These are phyloP conservation scores for Carallia pectinifolia DNA, from an alignment of 345 rosid species.

Conservation along the genomic window DNA sequence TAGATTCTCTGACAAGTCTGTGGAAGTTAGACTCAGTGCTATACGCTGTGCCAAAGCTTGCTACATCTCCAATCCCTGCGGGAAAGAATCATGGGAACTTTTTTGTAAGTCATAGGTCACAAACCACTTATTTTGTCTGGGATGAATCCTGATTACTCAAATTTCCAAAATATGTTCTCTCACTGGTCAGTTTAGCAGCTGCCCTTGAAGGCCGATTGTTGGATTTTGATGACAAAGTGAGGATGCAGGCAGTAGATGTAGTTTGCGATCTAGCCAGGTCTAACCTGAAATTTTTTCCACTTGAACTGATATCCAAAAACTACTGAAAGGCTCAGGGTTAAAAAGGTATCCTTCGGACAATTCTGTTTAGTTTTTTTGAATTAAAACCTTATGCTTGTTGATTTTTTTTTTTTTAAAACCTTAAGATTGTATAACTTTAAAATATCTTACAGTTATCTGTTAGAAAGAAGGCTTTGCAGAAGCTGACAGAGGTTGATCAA, in stretches of 20 bases:
- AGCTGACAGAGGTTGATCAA: constrained; percentile 75
- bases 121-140: constrained; percentile 12
- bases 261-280: constrained; percentile 73
- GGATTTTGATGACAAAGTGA: constrained; percentile 85
- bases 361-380: constrained; percentile 6
- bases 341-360: constrained; percentile 54
- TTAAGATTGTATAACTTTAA: background rate
- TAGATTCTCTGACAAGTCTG: constrained; percentile 89
- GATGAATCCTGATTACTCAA: constrained; percentile 18
- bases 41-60: constrained; percentile 66
- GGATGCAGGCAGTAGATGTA: constrained; percentile 67
- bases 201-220: constrained; percentile 73
- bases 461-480: constrained; percentile 78
- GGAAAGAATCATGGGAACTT: constrained; percentile 58
- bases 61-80: constrained; percentile 58
- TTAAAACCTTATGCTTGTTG: background rate
- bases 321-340: constrained; percentile 85
- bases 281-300: constrained; percentile 49
- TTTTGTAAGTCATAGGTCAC: constrained; percentile 45
- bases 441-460: constrained; percentile 55
- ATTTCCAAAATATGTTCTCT: background rate
- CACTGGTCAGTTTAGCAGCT: constrained; percentile 45
- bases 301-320: constrained; percentile 55
- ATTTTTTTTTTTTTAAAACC: too few relatives aligned
- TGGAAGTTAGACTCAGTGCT: constrained; percentile 80